Evolutionary conservation across 192 early-diverging fungal species (phyloP), one percentile per base, ranked within the genome.

Genomic region (Chytriomyces sp.): DNA sequence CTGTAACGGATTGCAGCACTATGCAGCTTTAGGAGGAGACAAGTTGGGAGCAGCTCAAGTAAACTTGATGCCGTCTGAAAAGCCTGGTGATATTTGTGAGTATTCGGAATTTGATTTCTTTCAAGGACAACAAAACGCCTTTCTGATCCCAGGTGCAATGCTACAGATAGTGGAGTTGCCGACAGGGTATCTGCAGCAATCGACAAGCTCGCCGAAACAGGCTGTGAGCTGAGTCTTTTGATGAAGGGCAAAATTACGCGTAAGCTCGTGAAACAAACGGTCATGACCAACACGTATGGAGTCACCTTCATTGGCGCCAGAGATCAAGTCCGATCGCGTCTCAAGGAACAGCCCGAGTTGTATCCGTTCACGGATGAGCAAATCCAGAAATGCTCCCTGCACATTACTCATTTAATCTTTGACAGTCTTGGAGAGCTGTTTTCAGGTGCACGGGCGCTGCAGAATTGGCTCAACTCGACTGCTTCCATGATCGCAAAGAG

Each of bases 261-360:
- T 64, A 97, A 97, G 85, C 89, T 99, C 50, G 95, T 99, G 66
- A 99, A 99, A 85, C 96, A 99, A 77, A 97, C 97, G 0, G 96
- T 99, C 75, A 99, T 99, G 97, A 99, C 97, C 62, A 97, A 96
- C 79, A 96, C 97, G 5, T 99, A 99, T 63, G 97, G 97, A 44
- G 97, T 99, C 63, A 99, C 97, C 1, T 93, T 97, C 76, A 86
- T 99, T 26, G 97, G 97, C 45, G 97, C 97, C 6, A 84, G 91
- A 47, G 84, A 86, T 10, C 97, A 99, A 85, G 96, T 99, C 70
- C 84, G 87, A 26, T 91, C 90, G 48, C 89, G 96, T 28, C 80
- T 99, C 49, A 91, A 89, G 77, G 97, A 99, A 79, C 20, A 59
- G 6, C 67, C 69, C 16, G 49, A 69, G 43, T 64, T 88, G 16